Base-by-base conservation (phyloP, 352 stramenopile genomes). In the Pythium coloratum region DNA sequence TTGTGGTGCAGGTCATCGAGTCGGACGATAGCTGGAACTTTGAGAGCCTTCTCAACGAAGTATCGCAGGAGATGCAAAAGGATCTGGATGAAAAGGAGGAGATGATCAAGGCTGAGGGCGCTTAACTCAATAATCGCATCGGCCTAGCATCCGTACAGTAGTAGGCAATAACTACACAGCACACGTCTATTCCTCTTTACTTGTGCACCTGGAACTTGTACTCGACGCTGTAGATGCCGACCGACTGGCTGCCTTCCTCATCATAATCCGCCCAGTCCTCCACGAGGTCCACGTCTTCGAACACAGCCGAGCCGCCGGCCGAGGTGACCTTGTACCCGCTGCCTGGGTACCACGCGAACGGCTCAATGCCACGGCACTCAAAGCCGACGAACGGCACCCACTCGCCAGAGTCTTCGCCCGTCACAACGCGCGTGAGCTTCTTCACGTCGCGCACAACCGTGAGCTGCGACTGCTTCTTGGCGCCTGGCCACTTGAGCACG, bases 211-310 rank as follows among this genome's bases (percentile, higher is more conserved):
- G 59, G 33, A 96, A 90, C 73, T 94, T 94, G 77, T 88, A 87
- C 69, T 93, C 84, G 54, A 96, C 49, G 18, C 73, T 53, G 72
- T 92, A 94, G 38, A 96, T 55, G 26, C 88, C 88, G 13, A 96
- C 84, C 0, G 85, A 89, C 66, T 93, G 82, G 30, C 72, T 75
- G 40, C 77, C 84, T 64, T 96, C 88, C 26, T 88, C 86, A 62
- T 96, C 88, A 69, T 94, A 96, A 55, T 96, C 87, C 13, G 79
- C 82, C 86, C 88, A 96, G 69, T 96, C 88, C 34, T 94, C 88
- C 47, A 77, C 82, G 44, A 94, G 66, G 59, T 95, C 86, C 30
- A 92, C 85, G 59, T 94, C 87, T 12, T 92, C 79, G 55, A 94
- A 93, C n/a, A 82, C 69, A 18, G 82, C 78, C 12, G 79, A 82